Evolutionary conservation across 768 basidiomycete species (phyloP).

Genomic region (Trametes meyenii): DNA sequence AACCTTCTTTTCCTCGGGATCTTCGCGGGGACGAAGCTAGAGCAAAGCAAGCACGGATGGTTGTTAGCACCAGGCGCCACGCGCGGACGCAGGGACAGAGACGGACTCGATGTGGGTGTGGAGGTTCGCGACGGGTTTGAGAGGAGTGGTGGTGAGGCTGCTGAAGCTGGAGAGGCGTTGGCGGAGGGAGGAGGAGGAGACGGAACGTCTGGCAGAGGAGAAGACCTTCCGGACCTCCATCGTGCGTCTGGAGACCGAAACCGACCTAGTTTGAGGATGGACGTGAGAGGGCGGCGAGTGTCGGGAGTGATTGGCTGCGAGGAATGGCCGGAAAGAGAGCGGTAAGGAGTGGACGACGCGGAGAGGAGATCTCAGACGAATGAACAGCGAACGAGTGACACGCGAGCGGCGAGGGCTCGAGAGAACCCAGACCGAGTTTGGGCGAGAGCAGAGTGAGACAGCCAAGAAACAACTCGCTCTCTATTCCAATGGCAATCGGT

Average conservation of each 20-base stretch:
- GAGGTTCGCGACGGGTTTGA: conserved; percentile 64
- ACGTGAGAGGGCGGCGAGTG: not conserved
- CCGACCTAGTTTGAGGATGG: not conserved
- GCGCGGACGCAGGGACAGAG: not conserved
- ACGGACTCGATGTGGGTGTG: conserved; percentile 76
- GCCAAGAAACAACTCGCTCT: not conserved
- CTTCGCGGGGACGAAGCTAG: conserved; percentile 81
- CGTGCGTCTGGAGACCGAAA: not conserved
- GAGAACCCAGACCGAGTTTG: too few relatives aligned
- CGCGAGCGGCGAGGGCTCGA: too few relatives aligned
- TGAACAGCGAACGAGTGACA: too few relatives aligned
- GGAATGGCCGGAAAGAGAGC: not conserved
- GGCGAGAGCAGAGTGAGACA: not conserved
- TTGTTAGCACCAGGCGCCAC: not conserved
- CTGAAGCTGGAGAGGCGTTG: conserved; percentile 53
- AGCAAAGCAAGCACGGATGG: not conserved
- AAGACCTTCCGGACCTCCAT: conserved; percentile 41
- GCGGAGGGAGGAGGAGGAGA: conserved; percentile 66
- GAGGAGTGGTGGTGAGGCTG: conserved; percentile 56
- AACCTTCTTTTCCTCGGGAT: conserved; percentile 85
- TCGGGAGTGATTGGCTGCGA: not conserved
- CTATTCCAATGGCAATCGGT: not conserved
- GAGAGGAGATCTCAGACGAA: too few relatives aligned
- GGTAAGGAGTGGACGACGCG: not conserved
- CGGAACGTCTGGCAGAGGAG: conserved; percentile 45